Conservation (phyloP, 768 basidiomycete genomes). For the Sistotremastrum niveocremeum region DNA sequence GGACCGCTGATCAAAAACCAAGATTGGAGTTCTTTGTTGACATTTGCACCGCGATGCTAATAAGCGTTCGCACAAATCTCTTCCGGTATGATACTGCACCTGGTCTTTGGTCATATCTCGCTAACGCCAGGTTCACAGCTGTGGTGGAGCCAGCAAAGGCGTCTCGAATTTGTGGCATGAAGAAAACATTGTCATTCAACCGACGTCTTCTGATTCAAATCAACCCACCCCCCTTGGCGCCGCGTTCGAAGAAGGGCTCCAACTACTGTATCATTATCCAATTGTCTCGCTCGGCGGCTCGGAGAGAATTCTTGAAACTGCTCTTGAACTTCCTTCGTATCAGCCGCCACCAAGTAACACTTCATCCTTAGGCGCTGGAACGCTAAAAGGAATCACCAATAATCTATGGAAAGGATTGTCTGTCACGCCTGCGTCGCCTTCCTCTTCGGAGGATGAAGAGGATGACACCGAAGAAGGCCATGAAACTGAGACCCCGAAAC, state of each 20-base stretch:
- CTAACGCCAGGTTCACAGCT: background rate
- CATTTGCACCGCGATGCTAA: conserved; percentile 55
- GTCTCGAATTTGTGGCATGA: conserved; percentile 45
- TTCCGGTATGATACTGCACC: conserved; percentile 27
- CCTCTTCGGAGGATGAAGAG: conserved; percentile 17
- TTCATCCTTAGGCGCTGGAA: background rate
- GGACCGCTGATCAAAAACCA: conserved; percentile 37
- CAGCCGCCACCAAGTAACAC: conserved; percentile 15
- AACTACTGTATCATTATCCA: conserved; percentile 53
- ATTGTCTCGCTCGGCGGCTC: conserved; percentile 53
- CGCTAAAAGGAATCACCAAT: conserved; percentile 7
- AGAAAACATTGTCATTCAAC: conserved; percentile 19
- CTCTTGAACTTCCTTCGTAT: conserved; percentile 37
- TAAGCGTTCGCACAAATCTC: conserved; percentile 39
- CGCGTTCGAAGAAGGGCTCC: conserved; percentile 52
- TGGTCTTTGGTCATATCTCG: background rate
- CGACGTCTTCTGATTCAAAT: conserved; percentile 12
- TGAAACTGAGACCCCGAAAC: conserved; percentile 31
- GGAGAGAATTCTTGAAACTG: conserved; percentile 55
- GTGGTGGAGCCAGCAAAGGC: conserved; percentile 29
- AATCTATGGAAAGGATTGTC: conserved; percentile 57
- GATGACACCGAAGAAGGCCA: conserved; percentile 15
- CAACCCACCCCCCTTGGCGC: conserved; percentile 32
- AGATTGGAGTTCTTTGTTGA: conserved; percentile 62
- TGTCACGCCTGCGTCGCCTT: conserved; percentile 23